These are phyloP conservation scores for Fonsecaea pedrosoi DNA, from an alignment of 2,329 filamentous ascomycete species.

Conservation along the genomic window DNA sequence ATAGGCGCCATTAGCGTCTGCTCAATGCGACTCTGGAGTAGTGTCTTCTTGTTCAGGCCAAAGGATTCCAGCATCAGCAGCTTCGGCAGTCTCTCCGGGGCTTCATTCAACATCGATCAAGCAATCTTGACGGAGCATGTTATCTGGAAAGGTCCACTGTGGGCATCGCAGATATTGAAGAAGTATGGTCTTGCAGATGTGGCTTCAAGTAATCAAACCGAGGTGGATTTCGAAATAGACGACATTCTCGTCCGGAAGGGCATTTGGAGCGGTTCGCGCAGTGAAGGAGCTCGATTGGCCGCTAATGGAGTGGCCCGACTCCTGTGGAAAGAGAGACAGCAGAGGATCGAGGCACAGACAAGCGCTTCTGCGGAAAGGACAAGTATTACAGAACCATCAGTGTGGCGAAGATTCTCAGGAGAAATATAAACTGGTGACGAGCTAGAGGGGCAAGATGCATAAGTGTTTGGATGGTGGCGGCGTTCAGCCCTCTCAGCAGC, in stretches of 20 bases:
- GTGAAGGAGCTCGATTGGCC: constrained; percentile 27
- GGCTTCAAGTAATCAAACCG: not conserved
- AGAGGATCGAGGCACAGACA: constrained; percentile 19
- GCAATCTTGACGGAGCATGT: constrained; percentile 29
- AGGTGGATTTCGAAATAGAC: not conserved
- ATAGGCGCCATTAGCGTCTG: constrained; percentile 27
- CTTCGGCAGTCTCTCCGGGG: constrained; percentile 25
- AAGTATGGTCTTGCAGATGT: constrained; percentile 5
- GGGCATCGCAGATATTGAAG: constrained; percentile 21
- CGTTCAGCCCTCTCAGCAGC: not conserved
- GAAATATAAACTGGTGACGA: constrained; percentile 7
- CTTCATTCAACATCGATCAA: constrained; percentile 27
- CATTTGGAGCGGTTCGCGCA: constrained; percentile 23
- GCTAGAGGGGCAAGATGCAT: constrained; percentile 4
- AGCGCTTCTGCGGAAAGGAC: constrained; percentile 10
- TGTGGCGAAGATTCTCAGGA: constrained; percentile 18
- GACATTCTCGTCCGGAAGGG: constrained; percentile 20
- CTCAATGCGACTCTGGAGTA: constrained; percentile 24
- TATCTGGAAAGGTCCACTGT: constrained; percentile 30
- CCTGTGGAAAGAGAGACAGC: constrained; percentile 28
- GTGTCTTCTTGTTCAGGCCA: constrained; percentile 27
- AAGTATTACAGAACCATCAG: constrained; percentile 13
- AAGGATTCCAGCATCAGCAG: constrained; percentile 24
- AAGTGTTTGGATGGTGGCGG: constrained; percentile 3
- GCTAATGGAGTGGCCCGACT: constrained; percentile 30